Conservation (phyloP, 106 monocot species). For the Dioscorea zingiberensis region DNA sequence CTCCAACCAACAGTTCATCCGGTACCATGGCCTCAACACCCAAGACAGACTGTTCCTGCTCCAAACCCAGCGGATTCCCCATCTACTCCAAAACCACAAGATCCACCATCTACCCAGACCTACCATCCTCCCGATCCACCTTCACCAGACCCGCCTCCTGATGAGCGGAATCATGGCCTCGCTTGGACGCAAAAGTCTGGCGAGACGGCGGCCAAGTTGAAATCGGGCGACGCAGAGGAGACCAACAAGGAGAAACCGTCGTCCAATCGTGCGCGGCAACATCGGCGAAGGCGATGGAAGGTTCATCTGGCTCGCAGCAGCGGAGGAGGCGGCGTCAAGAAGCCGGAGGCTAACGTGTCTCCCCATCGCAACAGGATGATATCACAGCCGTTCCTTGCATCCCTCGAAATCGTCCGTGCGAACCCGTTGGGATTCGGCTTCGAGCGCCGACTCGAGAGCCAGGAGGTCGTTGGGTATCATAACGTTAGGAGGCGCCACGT, state of each 20-base stretch:
- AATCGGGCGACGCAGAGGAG: constrained; percentile 30
- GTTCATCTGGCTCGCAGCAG: constrained; percentile 10
- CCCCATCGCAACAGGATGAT: background rate
- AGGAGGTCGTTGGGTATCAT: constrained; percentile 47
- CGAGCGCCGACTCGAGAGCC: constrained; percentile 36
- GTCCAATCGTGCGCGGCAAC: constrained; percentile 41
- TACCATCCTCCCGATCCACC: too few species aligned
- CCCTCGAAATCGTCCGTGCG: constrained; percentile 28
- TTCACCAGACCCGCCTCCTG: too few species aligned
- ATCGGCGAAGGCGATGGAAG: constrained; percentile 16
- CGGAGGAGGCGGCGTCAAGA: constrained; percentile 8
- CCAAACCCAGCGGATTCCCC: too few species aligned
- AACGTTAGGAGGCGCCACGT: constrained; percentile 61
- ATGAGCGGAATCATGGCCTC: too few species aligned
- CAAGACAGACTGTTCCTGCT: too few species aligned
- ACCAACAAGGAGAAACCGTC: constrained; percentile 90
- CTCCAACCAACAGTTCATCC: too few species aligned
- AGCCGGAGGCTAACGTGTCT: constrained; percentile 1
- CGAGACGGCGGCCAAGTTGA: constrained; percentile 59
- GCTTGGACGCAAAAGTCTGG: constrained; percentile 28
- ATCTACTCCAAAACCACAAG: too few species aligned
- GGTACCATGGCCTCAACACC: too few species aligned
- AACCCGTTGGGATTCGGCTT: constrained; percentile 19
- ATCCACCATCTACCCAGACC: too few species aligned
- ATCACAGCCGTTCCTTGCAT: constrained; percentile 27